A percentile compares a stretch with the other conserved stretches of the same genome.
Evolutionary conservation across 2,329 filamentous ascomycete genomes (phyloP).

Genomic region (Pseudogymnoascus sp.): DNA sequence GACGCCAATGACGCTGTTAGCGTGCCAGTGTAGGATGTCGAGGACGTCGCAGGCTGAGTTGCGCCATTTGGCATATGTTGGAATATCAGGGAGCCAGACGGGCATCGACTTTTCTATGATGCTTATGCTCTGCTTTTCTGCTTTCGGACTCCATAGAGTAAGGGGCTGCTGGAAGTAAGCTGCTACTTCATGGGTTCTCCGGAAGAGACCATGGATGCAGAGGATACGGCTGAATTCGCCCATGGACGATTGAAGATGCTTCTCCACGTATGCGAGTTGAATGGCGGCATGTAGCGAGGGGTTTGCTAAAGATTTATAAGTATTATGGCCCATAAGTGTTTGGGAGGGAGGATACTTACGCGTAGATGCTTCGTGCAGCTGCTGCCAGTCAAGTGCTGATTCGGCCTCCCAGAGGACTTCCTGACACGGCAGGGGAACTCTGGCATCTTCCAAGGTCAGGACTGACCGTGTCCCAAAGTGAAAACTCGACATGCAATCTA

Average conservation of each 20-base stretch:
- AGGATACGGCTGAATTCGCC: constrained; percentile 42
- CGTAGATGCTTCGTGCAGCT: constrained; percentile 16
- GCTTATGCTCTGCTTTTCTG: constrained; percentile 28
- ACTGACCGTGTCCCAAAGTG: constrained; percentile 29
- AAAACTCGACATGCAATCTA: constrained; percentile 35
- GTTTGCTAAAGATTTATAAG: constrained; percentile 17
- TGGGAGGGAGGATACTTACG: constrained; percentile 13
- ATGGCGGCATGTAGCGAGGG: constrained; percentile 34
- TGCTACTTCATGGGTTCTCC: constrained; percentile 40
- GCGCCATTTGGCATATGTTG: constrained; percentile 38
- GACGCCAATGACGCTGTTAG: constrained; percentile 32
- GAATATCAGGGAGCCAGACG: constrained; percentile 39
- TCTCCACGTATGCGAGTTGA: constrained; percentile 40
- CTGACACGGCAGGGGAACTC: constrained; percentile 31
- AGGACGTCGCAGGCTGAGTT: constrained; percentile 35
- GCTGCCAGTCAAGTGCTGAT: constrained; percentile 28
- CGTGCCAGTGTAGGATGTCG: constrained; percentile 36
- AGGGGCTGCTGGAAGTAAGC: constrained; percentile 36
- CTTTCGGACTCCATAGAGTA: constrained; percentile 37
- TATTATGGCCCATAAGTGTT: neutral
- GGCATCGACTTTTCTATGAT: constrained; percentile 21
- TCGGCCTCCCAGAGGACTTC: constrained; percentile 34
- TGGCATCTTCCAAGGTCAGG: constrained; percentile 34
- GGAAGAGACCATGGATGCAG: constrained; percentile 41
- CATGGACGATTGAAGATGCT: constrained; percentile 33